These are phyloP conservation scores for Fragilariopsis cylindrus DNA, from an alignment of 108 stramenopile genomes.

Conservation along the genomic window DNA sequence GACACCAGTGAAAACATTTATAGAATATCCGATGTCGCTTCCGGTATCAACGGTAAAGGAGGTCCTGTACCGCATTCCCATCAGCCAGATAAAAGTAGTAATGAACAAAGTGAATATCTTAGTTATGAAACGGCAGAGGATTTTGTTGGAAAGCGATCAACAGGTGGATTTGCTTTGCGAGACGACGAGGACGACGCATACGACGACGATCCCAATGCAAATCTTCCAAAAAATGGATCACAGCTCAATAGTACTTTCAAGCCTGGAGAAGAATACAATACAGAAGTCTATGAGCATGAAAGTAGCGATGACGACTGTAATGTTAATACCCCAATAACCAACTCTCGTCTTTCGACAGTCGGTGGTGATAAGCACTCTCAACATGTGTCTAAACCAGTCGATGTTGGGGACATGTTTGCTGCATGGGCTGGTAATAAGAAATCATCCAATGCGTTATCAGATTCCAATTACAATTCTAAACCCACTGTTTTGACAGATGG, in stretches of 20 bases:
- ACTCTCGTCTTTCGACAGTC: neutral
- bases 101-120: constrained; percentile 55
- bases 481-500: constrained; percentile 38
- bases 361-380: neutral
- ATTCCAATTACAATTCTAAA: neutral
- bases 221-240: neutral
- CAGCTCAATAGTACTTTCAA: neutral
- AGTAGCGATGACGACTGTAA: constrained; percentile 43
- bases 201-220: constrained; percentile 31
- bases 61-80: neutral
- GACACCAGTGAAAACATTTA: constrained; percentile 37
- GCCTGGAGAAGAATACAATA: constrained; percentile 45
- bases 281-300: constrained; percentile 44
- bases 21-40: constrained; percentile 35
- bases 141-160: constrained; percentile 71
- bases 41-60: neutral
- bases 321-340: neutral
- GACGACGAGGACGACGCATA: constrained; percentile 89
- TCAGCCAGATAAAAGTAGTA: neutral
- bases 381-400: constrained; percentile 10
- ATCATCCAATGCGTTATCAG: neutral
- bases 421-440: constrained; percentile 14
- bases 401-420: constrained; percentile 12
- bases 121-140: constrained; percentile 61
- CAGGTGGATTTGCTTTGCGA: constrained; percentile 79